A percentile compares a stretch with the other conserved stretches of the same genome.
phyloP scores from a whole-genome alignment of 345 rosid species.

The Conringia planisiliqua region DNA sequence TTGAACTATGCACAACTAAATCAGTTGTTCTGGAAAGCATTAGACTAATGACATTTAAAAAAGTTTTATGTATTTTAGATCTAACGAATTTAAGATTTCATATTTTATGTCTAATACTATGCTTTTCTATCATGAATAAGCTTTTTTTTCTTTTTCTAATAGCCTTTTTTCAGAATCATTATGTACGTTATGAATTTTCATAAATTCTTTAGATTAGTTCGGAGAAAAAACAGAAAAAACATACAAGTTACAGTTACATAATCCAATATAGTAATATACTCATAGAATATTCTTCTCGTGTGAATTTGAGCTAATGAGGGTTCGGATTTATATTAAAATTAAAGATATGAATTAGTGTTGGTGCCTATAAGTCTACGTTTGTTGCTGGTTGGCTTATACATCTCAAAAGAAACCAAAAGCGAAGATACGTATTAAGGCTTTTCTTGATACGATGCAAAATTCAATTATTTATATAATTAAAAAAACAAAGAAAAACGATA shows the following conservation, averaged over 20 bases:
- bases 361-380: constrained; percentile 28
- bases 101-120: neutral
- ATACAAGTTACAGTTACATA: neutral
- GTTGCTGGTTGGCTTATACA: constrained; percentile 28
- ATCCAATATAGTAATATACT: neutral
- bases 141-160: neutral
- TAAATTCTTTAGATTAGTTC: neutral
- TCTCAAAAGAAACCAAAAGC: constrained; percentile 29
- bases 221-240: too few species aligned
- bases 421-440: constrained; percentile 32
- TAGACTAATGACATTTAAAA: neutral
- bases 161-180: neutral
- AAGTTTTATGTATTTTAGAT: neutral
- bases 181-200: neutral
- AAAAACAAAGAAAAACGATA: neutral
- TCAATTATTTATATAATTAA: neutral
- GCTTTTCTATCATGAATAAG: neutral
- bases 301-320: neutral
- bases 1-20: neutral
- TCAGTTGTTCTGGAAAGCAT: neutral
- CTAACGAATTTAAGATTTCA: neutral
- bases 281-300: neutral
- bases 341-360: neutral
- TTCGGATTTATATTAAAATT: neutral
- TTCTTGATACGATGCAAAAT: constrained; percentile 34